Conservation (phyloP, 2,329 filamentous ascomycete genomes). For the Pseudocercospora musae region DNA sequence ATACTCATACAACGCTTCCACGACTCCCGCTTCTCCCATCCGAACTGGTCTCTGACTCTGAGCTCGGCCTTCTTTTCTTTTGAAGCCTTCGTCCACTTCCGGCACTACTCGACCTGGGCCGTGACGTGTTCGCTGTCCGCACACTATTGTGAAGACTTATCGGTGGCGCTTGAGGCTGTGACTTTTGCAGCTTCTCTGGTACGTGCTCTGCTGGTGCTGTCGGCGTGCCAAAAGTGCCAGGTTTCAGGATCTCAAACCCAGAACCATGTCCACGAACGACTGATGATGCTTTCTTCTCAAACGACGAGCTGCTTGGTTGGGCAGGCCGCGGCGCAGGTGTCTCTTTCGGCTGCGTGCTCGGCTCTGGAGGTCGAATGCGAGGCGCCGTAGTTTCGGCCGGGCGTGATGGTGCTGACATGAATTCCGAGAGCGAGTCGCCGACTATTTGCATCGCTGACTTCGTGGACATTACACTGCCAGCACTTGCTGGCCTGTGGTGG, state of each 20-base stretch:
- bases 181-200: constrained; percentile 16
- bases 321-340: background rate
- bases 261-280: constrained; percentile 34
- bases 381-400: background rate
- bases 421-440: constrained; percentile 4
- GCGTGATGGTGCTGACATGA: constrained; percentile 6
- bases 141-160: constrained; percentile 29
- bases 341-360: background rate
- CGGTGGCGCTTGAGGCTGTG: constrained; percentile 22
- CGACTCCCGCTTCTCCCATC: constrained; percentile 7
- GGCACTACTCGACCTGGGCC: constrained; percentile 23
- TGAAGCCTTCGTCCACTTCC: constrained; percentile 29
- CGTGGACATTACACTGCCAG: background rate
- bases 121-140: background rate
- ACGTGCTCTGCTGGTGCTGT: constrained; percentile 11
- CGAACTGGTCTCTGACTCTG: constrained; percentile 17
- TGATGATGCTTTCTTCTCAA: constrained; percentile 26
- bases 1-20: constrained; percentile 6
- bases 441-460: constrained; percentile 9
- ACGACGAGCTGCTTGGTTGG: constrained; percentile 17
- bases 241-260: constrained; percentile 37
- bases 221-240: constrained; percentile 30
- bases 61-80: constrained; percentile 32
- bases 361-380: background rate
- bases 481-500: constrained; percentile 2